These are phyloP conservation scores for Vachellia collinsii DNA, from an alignment of 306 rosid species.

Conservation along the genomic window DNA sequence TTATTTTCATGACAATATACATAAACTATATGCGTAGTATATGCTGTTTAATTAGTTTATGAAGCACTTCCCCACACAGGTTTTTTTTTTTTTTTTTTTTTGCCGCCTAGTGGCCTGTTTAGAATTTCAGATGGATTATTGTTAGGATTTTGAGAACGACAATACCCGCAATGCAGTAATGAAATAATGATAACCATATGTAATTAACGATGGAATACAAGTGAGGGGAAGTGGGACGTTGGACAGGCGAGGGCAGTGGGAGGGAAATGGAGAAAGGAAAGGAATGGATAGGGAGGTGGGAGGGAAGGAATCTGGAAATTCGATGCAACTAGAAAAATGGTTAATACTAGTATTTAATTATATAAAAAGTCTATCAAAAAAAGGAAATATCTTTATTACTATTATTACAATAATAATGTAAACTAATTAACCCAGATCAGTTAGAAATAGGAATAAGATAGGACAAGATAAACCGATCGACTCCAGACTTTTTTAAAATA, in stretches of 20 bases:
- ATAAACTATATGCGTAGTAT: too few relatives aligned
- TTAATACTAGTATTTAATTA: too few relatives aligned
- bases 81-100: too few relatives aligned
- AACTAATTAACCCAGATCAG: neutral
- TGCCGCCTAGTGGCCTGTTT: neutral
- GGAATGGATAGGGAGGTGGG: neutral
- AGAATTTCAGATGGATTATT: neutral
- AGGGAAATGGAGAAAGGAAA: neutral
- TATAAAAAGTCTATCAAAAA: too few relatives aligned
- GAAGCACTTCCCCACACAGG: neutral
- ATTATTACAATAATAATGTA: too few relatives aligned
- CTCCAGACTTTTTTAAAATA: neutral
- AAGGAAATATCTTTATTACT: too few relatives aligned
- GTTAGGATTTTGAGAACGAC: neutral
- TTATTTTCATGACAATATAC: too few relatives aligned
- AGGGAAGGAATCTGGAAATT: neutral
- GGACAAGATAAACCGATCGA: neutral
- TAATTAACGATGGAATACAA: too few relatives aligned
- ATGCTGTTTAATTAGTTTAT: neutral
- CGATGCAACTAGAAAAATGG: neutral
- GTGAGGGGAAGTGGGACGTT: neutral
- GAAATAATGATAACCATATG: too few relatives aligned
- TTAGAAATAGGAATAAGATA: too few relatives aligned
- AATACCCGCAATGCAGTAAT: too few relatives aligned
- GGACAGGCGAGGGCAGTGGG: neutral